Evolutionary conservation across 345 rosid species (phyloP).

Genomic region (Hibiscus tridactylites): DNA sequence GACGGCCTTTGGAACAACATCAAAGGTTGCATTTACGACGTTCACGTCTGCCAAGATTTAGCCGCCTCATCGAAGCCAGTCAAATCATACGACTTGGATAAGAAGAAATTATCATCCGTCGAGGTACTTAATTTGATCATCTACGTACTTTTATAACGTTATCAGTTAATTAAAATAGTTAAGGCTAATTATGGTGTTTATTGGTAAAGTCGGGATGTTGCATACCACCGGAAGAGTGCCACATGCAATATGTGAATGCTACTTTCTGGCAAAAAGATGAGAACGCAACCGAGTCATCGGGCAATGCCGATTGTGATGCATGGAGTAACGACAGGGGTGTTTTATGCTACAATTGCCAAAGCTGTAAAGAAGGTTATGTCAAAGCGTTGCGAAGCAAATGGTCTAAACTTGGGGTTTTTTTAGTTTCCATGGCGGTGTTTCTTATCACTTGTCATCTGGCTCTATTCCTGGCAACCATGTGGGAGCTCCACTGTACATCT

Average conservation of each 20-base stretch:
- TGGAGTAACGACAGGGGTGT: constrained; percentile 43
- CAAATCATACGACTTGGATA: constrained; percentile 25
- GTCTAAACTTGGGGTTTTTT: constrained; percentile 57
- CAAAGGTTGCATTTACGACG: constrained; percentile 51
- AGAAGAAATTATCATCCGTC: constrained; percentile 35
- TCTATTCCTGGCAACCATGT: constrained; percentile 47
- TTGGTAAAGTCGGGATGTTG: constrained; percentile 59
- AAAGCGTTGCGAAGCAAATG: constrained; percentile 46
- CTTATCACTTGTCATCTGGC: constrained; percentile 48
- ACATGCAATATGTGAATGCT: constrained; percentile 50
- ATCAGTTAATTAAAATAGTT: neutral
- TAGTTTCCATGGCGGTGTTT: constrained; percentile 40
- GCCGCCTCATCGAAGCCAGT: constrained; percentile 14
- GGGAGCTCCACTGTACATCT: constrained; percentile 30
- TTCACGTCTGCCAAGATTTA: constrained; percentile 38
- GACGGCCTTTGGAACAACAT: constrained; percentile 24
- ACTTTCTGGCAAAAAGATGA: constrained; percentile 46
- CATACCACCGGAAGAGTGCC: constrained; percentile 55
- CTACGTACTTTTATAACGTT: neutral
- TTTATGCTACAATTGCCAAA: constrained; percentile 51
- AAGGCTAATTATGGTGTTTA: neutral
- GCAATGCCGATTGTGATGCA: constrained; percentile 31
- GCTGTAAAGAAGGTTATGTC: constrained; percentile 52
- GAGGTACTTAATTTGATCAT: constrained; percentile 38
- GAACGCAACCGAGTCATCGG: neutral